Base-by-base conservation (phyloP, 2,329 filamentous ascomycete species). In the Penicillium sp. region DNA sequence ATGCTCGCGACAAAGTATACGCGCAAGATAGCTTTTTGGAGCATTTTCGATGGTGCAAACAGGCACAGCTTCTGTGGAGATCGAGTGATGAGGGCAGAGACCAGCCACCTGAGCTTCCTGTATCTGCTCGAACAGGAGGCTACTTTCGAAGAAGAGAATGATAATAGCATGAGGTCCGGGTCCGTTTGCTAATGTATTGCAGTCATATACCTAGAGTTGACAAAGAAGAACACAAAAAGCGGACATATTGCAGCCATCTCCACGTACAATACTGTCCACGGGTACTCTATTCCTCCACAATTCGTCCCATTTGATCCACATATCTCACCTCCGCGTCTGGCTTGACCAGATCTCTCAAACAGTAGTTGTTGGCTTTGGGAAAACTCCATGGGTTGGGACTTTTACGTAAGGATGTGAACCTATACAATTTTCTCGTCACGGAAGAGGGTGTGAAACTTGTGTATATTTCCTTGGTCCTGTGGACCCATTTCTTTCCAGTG, bases 341-440 rank as follows among this genome's bases (percentile, higher is more conserved):
- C 18, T 18, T 18, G 18, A 18, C 18, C 18, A 18, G 18, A 18
- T 18, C 2, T 18, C 18, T 18, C 18, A 18, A 18, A 18, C 18
- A 18, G 18, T 18, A 71, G 58, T 55, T 76, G 27, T 45, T 73
- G 5, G 49, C 63, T 55, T 38, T 74, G 29, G 31, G 50, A 47
- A 62, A 61, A 32, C 51, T 59, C 10, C 43, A 57, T 43, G 38
- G 34, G 36, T 47, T 59, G 22, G 55, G 46, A 4, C 38, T 74
- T 43, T 24, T 72, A 29, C 71, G 76, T 61, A 70, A 71, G 13
- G 75, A 76, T 58, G 63, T 70, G 32, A 76, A 77, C 57, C 65
- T 67, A 50, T 66, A 75, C 51, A 77, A 74, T 59, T 76, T 75
- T 57, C 54, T 77, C 44, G 60, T 73, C 4, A 22, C 36, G 46